These are phyloP conservation scores for Stagonosporopsis vannaccii DNA, from an alignment of 2,329 filamentous ascomycete species.

Conservation along the genomic window DNA sequence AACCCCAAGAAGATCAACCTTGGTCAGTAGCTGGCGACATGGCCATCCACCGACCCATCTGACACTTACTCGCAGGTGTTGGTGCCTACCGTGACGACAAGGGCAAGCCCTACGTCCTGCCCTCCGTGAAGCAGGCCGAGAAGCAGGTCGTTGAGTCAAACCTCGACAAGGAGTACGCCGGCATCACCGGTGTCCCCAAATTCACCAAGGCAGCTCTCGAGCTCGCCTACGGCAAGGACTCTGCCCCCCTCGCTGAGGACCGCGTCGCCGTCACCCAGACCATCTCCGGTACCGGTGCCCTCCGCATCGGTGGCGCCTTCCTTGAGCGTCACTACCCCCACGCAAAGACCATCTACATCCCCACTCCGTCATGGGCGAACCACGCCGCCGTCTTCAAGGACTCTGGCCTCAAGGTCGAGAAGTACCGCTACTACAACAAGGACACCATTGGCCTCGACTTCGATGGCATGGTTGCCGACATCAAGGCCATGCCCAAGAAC, in stretches of 20 bases:
- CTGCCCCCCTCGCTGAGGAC: slow-evolving; percentile 73
- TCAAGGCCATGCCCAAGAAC: slow-evolving; percentile 85
- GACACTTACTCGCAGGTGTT: slow-evolving; percentile 68
- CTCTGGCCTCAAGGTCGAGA: slow-evolving; percentile 86
- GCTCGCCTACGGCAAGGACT: slow-evolving; percentile 88
- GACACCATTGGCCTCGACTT: slow-evolving; percentile 98
- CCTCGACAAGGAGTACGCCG: slow-evolving; percentile 96
- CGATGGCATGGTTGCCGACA: slow-evolving; percentile 87
- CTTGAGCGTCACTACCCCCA: slow-evolving; percentile 88
- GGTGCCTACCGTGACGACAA: slow-evolving; percentile 98
- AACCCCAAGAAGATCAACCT: slow-evolving; percentile 98
- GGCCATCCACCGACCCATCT: slow-evolving; percentile 19
- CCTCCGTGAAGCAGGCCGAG: slow-evolving; percentile 89
- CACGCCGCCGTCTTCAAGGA: slow-evolving; percentile 97
- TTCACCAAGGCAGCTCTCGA: slow-evolving; percentile 92
- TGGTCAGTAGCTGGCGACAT: slow-evolving; percentile 61
- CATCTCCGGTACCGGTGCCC: slow-evolving; percentile 96
- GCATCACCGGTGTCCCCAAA: slow-evolving; percentile 92
- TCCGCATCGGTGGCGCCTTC: slow-evolving; percentile 94
- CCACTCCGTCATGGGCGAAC: slow-evolving; percentile 96
- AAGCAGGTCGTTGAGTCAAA: slow-evolving; percentile 78
- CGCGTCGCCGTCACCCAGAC: slow-evolving; percentile 94
- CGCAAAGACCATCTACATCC: slow-evolving; percentile 95
- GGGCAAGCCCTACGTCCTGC: slow-evolving; percentile 97
- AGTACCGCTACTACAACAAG: slow-evolving; percentile 99